Percentiles rank a stretch among this genome's conserved stretches.
Evolutionary conservation across 78 protist species (phyloP).

Genomic region (Tieghemostelium lacteum): DNA sequence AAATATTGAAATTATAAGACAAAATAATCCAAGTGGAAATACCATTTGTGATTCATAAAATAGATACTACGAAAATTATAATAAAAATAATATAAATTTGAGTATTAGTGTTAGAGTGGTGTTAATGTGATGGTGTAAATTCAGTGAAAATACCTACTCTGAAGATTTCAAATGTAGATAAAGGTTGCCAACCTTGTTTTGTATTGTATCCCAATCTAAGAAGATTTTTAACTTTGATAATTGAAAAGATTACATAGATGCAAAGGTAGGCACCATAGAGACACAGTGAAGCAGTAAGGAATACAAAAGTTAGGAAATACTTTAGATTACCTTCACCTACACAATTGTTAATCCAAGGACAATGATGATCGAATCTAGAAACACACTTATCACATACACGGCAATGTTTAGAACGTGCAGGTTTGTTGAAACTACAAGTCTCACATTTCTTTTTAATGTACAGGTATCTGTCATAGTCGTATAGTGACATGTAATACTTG

Average conservation of each 20-base stretch:
- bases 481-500: not conserved
- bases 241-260: not conserved
- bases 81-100: not conserved
- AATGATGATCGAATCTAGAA: conserved; percentile 84
- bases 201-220: conserved; percentile 23
- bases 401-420: conserved; percentile 86
- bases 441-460: conserved; percentile 57
- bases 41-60: conserved; percentile 36
- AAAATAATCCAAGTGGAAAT: conserved; percentile 71
- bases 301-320: conserved; percentile 61
- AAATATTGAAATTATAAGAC: conserved; percentile 66
- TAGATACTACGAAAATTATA: conserved; percentile 14
- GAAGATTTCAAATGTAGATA: conserved; percentile 15
- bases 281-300: conserved; percentile 25
- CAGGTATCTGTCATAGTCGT: conserved; percentile 33
- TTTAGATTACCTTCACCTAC: conserved; percentile 74
- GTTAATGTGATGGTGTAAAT: not conserved
- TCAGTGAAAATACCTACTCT: not conserved
- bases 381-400: conserved; percentile 81
- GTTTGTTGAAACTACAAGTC: conserved; percentile 65
- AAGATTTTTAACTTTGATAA: conserved; percentile 21
- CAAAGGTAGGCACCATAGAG: conserved; percentile 76
- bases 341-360: conserved; percentile 76
- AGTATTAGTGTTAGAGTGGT: not conserved
- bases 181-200: conserved; percentile 36